Evolutionary conservation across 805 yeast genomes (phyloP), one percentile per base, ranked within the genome.

Genomic region (Metschnikowia drakensbergensis): DNA sequence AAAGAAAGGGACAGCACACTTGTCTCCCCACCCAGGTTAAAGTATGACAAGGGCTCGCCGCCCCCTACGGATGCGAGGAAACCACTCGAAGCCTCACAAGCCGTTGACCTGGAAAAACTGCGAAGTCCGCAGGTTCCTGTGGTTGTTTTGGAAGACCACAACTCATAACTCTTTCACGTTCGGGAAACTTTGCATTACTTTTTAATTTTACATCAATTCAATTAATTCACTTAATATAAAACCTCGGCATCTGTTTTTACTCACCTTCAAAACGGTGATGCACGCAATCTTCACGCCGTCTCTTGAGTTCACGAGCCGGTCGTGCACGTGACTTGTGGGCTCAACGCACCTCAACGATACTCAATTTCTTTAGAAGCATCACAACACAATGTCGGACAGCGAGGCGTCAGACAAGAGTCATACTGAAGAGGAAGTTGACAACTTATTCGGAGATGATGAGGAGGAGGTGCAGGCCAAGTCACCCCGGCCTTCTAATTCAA

Each of bases 381-480:
- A 43, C 49, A 33, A 36, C 43, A 39, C 28, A 28, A 65, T 65
- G 68, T 63, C 69, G 25, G 67, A 65, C 47, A 54, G 47, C 35
- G 67, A 64, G 45, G 45, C 39, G 13, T 49, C 58, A 35, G 53
- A 50, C 41, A 47, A 17, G 35, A 59, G 53, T 47, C 50, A 46
- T 22, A 40, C 39, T 6, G 61, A 50, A 7, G 59, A 57, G 9
- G 64, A 66, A 33, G 69, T 65, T 10, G 72, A 68, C 41, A 72
- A 69, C 50, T 61, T 68, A 52, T 69, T 68, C 48, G 73, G 73
- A 6, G 67, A 63, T 6, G 64, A 57, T 22, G 64, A 54, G n/a
- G 64, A 57, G 8, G 59, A 51, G 33, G 61, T 55, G 13, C 58
- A 40, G 46, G 32, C 30, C 10, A 31, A 43, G 3, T 37, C 51